Conservation (phyloP, 2,329 filamentous ascomycete species). For the Bertia moriformis region DNA sequence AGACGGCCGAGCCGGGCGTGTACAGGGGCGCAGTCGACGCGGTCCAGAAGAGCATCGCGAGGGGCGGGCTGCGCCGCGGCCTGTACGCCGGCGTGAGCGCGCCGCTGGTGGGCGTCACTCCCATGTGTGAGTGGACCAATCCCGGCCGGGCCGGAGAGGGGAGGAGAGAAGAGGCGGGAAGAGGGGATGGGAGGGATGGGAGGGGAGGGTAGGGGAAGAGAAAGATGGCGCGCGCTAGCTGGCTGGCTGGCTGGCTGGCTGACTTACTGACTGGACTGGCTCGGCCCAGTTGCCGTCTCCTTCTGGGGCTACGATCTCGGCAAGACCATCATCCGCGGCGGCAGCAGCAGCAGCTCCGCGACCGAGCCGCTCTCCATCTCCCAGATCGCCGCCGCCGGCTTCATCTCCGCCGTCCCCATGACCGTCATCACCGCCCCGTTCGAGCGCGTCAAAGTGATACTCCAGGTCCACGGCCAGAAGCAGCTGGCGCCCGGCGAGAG, state of each 20-base stretch:
- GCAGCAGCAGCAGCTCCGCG: constrained; percentile 39
- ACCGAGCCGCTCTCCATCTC: constrained; percentile 63
- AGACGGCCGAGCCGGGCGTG: constrained; percentile 86
- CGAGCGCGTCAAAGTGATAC: constrained; percentile 94
- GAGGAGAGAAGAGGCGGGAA: no score
- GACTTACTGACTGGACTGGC: constrained; percentile 2
- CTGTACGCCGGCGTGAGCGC: constrained; percentile 95
- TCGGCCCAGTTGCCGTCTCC: constrained; percentile 27
- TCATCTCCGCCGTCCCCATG: constrained; percentile 96
- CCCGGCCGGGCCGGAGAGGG: no score
- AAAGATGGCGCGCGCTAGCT: no score
- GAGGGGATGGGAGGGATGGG: no score
- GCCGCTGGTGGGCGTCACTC: constrained; percentile 86
- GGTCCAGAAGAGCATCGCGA: constrained; percentile 72
- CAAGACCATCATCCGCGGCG: constrained; percentile 66
- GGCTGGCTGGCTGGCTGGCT: no score
- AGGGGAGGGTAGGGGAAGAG: no score
- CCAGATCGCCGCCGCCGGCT: constrained; percentile 82
- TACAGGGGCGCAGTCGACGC: constrained; percentile 87
- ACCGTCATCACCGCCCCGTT: constrained; percentile 97
- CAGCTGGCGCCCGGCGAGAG: constrained; percentile 74
- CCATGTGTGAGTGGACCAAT: constrained; percentile 71
- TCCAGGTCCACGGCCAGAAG: constrained; percentile 93
- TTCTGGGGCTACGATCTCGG: constrained; percentile 89
- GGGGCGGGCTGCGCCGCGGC: constrained; percentile 67